Evolutionary conservation across 1,284 basidiomycete species (phyloP).

Genomic region (Apiotrichum siamense): DNA sequence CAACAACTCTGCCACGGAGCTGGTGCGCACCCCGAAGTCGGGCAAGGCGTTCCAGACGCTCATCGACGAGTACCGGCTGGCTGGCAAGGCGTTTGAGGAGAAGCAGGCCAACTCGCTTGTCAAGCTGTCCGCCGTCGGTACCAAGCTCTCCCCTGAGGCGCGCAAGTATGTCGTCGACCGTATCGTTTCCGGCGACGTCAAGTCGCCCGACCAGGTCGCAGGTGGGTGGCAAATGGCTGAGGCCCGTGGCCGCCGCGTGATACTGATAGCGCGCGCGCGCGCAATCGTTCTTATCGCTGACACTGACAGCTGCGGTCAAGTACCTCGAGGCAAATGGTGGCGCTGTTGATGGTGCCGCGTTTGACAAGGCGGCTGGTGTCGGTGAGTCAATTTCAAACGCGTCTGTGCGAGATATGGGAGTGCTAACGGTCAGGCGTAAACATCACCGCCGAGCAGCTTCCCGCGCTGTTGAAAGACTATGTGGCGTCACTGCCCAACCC

Average conservation of each 20-base stretch:
- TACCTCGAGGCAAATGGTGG: slow-evolving; percentile 61
- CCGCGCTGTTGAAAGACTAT: slow-evolving; percentile 59
- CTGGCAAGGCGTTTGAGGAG: slow-evolving; percentile 59
- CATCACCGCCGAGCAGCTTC: slow-evolving; percentile 66
- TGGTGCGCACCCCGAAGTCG: slow-evolving; percentile 70
- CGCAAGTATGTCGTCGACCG: slow-evolving; percentile 63
- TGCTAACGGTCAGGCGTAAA: slow-evolving; percentile 59
- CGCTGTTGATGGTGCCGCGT: slow-evolving; percentile 65
- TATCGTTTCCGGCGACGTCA: slow-evolving; percentile 67
- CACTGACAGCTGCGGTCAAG: slow-evolving; percentile 75
- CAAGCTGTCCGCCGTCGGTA: slow-evolving; percentile 60
- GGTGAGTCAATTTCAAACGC: slow-evolving; percentile 55
- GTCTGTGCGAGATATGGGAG: background rate
- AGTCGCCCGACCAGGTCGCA: slow-evolving; percentile 77
- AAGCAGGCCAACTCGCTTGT: slow-evolving; percentile 72
- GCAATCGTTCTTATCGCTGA: too few species aligned
- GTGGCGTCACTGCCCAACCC: slow-evolving; percentile 52
- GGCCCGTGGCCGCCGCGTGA: too few species aligned
- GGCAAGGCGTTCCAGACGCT: slow-evolving; percentile 65
- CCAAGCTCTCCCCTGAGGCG: slow-evolving; percentile 58
- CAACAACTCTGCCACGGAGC: slow-evolving; percentile 73
- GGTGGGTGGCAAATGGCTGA: slow-evolving; percentile 57
- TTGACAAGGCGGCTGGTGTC: slow-evolving; percentile 78
- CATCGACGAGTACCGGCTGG: slow-evolving; percentile 58
- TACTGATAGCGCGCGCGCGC: too few species aligned